phyloP scores from a whole-genome alignment of 495 filamentous ascomycete species.

The Podospora australis region DNA sequence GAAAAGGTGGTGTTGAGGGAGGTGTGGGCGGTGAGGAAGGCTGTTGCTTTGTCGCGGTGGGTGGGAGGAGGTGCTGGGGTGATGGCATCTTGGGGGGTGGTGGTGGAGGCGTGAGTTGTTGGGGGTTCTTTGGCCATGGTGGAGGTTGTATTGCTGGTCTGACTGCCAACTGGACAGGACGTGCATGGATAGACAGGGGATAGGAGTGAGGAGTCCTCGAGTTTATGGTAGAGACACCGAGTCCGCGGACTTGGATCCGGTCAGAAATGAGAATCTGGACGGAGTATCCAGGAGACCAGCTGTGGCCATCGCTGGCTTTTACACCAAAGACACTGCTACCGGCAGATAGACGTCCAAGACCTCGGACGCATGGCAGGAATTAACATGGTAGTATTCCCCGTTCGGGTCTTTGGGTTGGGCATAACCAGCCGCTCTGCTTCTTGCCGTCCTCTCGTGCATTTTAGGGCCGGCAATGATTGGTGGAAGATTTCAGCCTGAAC shows the following conservation, averaged over 20 bases:
- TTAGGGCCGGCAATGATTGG: conserved; percentile 7
- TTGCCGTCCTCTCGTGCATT: not conserved
- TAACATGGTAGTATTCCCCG: not conserved
- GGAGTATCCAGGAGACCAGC: not conserved
- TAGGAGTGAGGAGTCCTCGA: not conserved
- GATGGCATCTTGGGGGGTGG: conserved; percentile 14
- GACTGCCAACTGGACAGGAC: too few relatives aligned
- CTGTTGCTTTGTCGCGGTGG: conserved; percentile 33
- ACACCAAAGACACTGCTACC: conserved; percentile 32
- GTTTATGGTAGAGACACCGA: not conserved
- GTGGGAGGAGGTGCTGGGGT: conserved; percentile 11
- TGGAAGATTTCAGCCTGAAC: conserved; percentile 17
- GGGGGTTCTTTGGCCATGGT: not conserved
- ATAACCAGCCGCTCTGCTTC: not conserved
- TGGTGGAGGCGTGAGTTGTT: not conserved
- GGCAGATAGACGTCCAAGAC: not conserved
- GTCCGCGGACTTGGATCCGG: not conserved
- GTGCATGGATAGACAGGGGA: not conserved
- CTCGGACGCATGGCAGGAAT: not conserved
- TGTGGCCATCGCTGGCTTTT: conserved; percentile 4
- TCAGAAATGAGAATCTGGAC: not conserved
- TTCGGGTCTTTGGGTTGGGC: not conserved
- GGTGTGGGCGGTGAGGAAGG: conserved; percentile 35
- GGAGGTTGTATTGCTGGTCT: too few relatives aligned
- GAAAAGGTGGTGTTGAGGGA: conserved; percentile 24